phyloP scores from a whole-genome alignment of 768 basidiomycete genomes.

The Russula brevipes region DNA sequence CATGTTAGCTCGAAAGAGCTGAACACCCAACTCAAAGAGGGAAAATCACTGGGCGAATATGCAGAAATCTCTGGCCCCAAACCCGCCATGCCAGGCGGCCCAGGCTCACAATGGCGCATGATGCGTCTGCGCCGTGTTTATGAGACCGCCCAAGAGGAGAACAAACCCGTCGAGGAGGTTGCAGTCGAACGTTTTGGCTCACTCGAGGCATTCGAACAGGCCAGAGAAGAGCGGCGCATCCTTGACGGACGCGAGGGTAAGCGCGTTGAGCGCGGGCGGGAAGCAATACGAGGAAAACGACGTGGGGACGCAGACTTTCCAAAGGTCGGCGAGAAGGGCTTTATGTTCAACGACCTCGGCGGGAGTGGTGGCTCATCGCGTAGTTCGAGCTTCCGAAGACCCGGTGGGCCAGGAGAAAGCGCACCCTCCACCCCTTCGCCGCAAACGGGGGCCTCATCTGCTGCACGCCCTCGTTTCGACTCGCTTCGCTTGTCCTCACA shows the following conservation, averaged over 20 bases:
- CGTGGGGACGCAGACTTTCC: slow-evolving; percentile 28
- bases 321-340: slow-evolving; percentile 44
- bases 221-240: slow-evolving; percentile 76
- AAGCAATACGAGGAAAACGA: slow-evolving; percentile 36
- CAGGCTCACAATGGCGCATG: slow-evolving; percentile 97
- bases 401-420: slow-evolving; percentile 56
- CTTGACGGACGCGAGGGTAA: slow-evolving; percentile 76
- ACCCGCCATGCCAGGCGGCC: slow-evolving; percentile 70
- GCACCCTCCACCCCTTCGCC: slow-evolving; percentile 55
- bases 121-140: slow-evolving; percentile 88
- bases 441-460: slow-evolving; percentile 31
- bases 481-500: slow-evolving; percentile 58
- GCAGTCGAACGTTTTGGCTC: slow-evolving; percentile 86
- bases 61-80: slow-evolving; percentile 43
- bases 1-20: slow-evolving; percentile 58
- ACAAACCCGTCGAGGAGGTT: slow-evolving; percentile 63
- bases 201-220: slow-evolving; percentile 82
- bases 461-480: slow-evolving; percentile 50
- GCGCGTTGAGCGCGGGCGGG: slow-evolving; percentile 36
- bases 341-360: slow-evolving; percentile 64
- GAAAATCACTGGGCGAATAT: slow-evolving; percentile 36
- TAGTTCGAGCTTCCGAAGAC: slow-evolving; percentile 84
- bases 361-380: slow-evolving; percentile 66
- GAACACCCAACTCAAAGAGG: slow-evolving; percentile 51
- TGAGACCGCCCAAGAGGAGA: slow-evolving; percentile 86